Evolutionary conservation across 2,329 filamentous ascomycete species (phyloP).

Genomic region (Mycosphaerella arachidis): DNA sequence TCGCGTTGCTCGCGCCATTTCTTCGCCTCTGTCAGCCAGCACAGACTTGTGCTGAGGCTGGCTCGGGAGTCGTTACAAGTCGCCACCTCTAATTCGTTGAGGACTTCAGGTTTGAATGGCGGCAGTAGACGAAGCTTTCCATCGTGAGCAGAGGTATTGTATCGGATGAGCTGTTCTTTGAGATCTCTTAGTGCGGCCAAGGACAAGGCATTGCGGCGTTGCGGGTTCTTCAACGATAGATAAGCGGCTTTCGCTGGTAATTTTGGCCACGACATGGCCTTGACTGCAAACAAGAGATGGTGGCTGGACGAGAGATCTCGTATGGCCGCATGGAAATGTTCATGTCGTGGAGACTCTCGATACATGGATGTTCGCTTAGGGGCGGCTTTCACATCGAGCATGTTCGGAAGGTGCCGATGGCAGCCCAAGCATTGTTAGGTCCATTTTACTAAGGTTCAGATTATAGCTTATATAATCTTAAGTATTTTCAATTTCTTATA

Average conservation of each 20-base stretch:
- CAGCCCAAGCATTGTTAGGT: neutral
- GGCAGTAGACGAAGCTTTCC: constrained; percentile 14
- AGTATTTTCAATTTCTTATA: too few relatives aligned
- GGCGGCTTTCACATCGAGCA: neutral
- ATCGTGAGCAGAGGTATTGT: constrained; percentile 17
- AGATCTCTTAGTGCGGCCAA: constrained; percentile 13
- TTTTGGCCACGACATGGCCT: constrained; percentile 11
- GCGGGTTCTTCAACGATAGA: constrained; percentile 11
- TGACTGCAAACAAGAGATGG: neutral
- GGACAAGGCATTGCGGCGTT: constrained; percentile 16
- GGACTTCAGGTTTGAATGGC: constrained; percentile 9
- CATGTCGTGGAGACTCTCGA: neutral
- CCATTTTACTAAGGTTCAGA: too few relatives aligned
- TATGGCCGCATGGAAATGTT: neutral
- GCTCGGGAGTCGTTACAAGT: neutral
- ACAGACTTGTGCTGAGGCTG: neutral
- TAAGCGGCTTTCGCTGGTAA: constrained; percentile 17
- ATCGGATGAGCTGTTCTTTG: constrained; percentile 11
- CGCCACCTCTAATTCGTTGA: constrained; percentile 11
- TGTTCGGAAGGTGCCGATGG: neutral
- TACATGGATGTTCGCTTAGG: neutral
- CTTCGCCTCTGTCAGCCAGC: constrained; percentile 13
- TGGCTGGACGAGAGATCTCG: neutral
- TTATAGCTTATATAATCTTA: too few relatives aligned
- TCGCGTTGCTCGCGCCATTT: constrained; percentile 10